These are phyloP conservation scores for Crotalaria pallida DNA, from an alignment of 306 rosid genomes.

Conservation along the genomic window DNA sequence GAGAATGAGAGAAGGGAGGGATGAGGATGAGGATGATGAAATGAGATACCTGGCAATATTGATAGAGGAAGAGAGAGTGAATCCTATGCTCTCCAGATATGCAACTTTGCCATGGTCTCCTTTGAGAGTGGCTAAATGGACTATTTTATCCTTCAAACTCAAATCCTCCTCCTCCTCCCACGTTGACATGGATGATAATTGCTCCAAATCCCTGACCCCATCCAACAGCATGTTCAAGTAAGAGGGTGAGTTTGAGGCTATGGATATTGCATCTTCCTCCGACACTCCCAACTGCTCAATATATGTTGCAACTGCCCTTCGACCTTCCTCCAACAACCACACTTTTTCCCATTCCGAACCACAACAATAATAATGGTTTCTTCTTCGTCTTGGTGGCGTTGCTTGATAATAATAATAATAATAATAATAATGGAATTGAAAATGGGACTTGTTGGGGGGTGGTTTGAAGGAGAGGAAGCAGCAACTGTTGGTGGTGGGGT, in stretches of 20 bases:
- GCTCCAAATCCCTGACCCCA: conserved; percentile 71
- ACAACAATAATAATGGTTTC: neutral
- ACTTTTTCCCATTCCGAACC: conserved; percentile 16
- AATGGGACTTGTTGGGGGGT: neutral
- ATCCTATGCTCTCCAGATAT: conserved; percentile 68
- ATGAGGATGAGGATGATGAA: too few relatives aligned
- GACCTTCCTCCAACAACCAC: conserved; percentile 44
- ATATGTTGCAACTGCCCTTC: conserved; percentile 40
- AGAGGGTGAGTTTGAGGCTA: conserved; percentile 45
- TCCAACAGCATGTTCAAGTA: conserved; percentile 66
- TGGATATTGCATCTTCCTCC: conserved; percentile 39
- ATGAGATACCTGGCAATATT: conserved; percentile 66
- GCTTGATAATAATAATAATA: too few relatives aligned
- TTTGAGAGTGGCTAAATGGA: conserved; percentile 49
- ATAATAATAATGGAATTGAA: neutral
- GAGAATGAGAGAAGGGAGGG: conserved; percentile 48
- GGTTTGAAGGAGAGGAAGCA: neutral
- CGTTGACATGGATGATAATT: conserved; percentile 23
- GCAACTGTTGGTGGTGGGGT: neutral
- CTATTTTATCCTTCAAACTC: conserved; percentile 49
- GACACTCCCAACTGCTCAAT: conserved; percentile 54
- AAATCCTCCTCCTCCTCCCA: conserved; percentile 26
- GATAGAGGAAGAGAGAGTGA: conserved; percentile 74
- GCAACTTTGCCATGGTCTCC: conserved; percentile 81
- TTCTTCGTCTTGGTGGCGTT: neutral